Conservation (phyloP, 768 basidiomycete species). For the Leucocoprinus leucothites region DNA sequence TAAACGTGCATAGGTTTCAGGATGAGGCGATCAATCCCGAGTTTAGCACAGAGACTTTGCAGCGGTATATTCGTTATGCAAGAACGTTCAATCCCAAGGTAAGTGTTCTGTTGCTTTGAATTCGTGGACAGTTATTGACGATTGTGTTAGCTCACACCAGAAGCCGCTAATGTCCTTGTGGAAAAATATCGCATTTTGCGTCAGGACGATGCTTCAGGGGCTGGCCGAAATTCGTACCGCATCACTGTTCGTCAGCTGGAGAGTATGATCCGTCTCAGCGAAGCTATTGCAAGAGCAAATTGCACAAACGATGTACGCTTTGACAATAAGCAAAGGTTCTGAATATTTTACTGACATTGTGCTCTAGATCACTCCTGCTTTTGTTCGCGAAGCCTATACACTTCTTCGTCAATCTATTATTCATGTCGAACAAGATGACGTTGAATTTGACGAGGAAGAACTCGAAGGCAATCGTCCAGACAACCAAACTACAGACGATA, state of each 20-base stretch:
- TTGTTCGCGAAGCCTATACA: constrained; percentile 94
- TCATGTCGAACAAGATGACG: constrained; percentile 98
- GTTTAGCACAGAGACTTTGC: constrained; percentile 94
- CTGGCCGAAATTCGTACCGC: constrained; percentile 88
- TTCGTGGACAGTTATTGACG: constrained; percentile 9
- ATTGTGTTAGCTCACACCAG: constrained; percentile 73
- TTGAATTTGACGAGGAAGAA: constrained; percentile 96
- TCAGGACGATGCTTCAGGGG: constrained; percentile 89
- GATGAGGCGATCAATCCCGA: constrained; percentile 95
- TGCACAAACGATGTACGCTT: constrained; percentile 81
- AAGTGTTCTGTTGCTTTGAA: constrained; percentile 13
- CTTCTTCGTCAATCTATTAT: constrained; percentile 97
- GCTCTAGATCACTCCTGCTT: constrained; percentile 81
- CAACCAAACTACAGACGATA: constrained; percentile 28
- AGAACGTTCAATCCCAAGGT: constrained; percentile 98
- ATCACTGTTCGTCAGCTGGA: constrained; percentile 98
- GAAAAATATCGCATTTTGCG: constrained; percentile 92
- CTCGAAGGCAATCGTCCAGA: constrained; percentile 50
- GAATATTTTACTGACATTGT: background rate
- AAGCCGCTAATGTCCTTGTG: constrained; percentile 89
- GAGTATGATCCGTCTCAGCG: constrained; percentile 96
- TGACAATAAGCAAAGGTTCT: background rate
- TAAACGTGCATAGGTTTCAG: constrained; percentile 94
- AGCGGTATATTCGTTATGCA: constrained; percentile 96
- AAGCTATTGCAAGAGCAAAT: constrained; percentile 96